Conservation (phyloP, 106 monocot genomes). For the Dioscorea zingiberensis region DNA sequence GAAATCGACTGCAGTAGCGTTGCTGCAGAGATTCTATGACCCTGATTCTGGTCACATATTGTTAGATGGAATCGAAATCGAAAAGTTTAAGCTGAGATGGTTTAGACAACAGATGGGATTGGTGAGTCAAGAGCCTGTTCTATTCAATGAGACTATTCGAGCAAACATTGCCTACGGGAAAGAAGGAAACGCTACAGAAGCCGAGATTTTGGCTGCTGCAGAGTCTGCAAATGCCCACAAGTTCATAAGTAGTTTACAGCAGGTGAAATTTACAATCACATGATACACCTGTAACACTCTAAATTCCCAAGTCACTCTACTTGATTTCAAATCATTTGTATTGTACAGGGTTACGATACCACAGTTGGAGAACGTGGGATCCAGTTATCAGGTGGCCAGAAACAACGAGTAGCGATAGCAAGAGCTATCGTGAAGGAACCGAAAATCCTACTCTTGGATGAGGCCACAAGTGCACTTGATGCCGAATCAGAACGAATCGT, state of each 20-base stretch:
- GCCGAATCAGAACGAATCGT: conserved; percentile 44
- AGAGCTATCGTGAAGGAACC: conserved; percentile 46
- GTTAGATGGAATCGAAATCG: conserved; percentile 16
- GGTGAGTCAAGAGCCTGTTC: conserved; percentile 14
- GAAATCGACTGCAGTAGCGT: conserved; percentile 14
- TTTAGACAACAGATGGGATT: conserved; percentile 20
- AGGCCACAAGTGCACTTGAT: conserved; percentile 53
- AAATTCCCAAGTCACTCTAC: too few species aligned
- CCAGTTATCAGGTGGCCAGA: conserved; percentile 46
- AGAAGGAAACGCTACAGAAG: conserved; percentile 15
- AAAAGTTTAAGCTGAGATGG: conserved; percentile 17
- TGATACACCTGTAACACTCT: too few species aligned
- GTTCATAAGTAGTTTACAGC: conserved; percentile 13
- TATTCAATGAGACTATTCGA: conserved; percentile 17
- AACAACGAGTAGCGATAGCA: conserved; percentile 44
- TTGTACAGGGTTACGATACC: conserved; percentile 39
- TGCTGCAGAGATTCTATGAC: conserved; percentile 17
- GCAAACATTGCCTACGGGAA: conserved; percentile 21
- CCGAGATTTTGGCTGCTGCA: conserved; percentile 11
- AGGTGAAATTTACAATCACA: neutral
- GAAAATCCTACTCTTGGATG: conserved; percentile 36
- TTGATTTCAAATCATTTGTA: too few species aligned
- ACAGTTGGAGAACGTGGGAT: conserved; percentile 40
- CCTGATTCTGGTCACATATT: conserved; percentile 18
- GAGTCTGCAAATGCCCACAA: conserved; percentile 18